Evolutionary conservation across 1,284 basidiomycete genomes (phyloP), one percentile per base, ranked within the genome.

Genomic region (Leccinum ponderosum): DNA sequence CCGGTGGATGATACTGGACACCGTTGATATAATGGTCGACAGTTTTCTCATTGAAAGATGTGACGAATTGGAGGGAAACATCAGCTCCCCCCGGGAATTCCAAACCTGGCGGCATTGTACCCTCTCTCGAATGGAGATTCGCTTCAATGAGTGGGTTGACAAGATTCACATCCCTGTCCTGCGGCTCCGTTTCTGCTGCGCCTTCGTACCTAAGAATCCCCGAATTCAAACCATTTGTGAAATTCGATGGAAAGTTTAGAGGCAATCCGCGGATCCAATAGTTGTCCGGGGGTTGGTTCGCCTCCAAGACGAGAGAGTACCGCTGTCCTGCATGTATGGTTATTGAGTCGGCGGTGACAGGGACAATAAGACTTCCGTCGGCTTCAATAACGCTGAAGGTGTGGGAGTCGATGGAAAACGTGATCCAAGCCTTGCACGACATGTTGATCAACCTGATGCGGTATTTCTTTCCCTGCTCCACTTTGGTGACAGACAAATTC

Each of bases 131-230:
- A 37, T 63, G 62, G 4, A 74, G 64, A 5, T 37, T n/a, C 7
- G 27, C 54, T 47, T 71, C 73, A 6, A 55, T 44, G 12, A 71
- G 58, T 25, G 11, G 31, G 15, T 60, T 63, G 33, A 53, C 52
- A 3, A 22, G 9, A 2, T 54, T 4, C 64, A 44, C 54, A 2
- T 77, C 75, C 71, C 68, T 8, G 65, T 65, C 62, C 3, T 62
- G 70, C 0, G 83, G 85, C 3, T 85, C 83, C 2, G 11, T 50
- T 1, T 59, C 58, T 0, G 69, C 63, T 4, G 85, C 86, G 3
- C 80, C 80, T 0, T 59, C 63, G 65, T 88, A 88, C 20, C 81
- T 77, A 4, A 87, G 71, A 63, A 87, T 84, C 1, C 83, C 86
- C 6, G 73, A 75, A 62, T 74, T 75, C 53, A 69, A 55, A 8